These are phyloP conservation scores for Lindgomyces ingoldianus DNA, from an alignment of 495 filamentous ascomycete species.

Conservation along the genomic window DNA sequence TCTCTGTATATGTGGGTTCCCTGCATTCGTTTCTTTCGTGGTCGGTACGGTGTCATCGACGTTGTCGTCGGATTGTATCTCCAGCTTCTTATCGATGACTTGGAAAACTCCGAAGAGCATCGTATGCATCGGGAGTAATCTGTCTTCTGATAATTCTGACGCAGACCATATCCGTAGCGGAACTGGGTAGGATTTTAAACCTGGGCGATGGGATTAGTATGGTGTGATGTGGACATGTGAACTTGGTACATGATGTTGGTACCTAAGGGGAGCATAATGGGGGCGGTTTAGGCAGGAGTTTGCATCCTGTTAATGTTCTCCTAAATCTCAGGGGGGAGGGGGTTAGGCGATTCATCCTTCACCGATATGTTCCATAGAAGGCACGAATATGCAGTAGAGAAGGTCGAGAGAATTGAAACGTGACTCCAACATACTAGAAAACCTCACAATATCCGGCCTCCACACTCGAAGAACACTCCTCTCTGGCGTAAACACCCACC, in stretches of 20 bases:
- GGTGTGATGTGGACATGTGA: too few relatives aligned
- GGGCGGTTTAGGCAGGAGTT: too few relatives aligned
- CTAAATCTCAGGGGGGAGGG: too few relatives aligned
- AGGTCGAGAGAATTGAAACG: background rate
- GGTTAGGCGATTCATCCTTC: too few relatives aligned
- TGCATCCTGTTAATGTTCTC: too few relatives aligned
- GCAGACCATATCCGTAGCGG: background rate
- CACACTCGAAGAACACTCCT: background rate
- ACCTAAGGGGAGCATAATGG: too few relatives aligned
- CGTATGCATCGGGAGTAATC: background rate
- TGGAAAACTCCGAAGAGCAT: slow-evolving; percentile 7
- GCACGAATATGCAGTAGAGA: too few relatives aligned
- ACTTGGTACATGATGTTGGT: too few relatives aligned
- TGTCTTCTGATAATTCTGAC: background rate
- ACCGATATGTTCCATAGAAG: too few relatives aligned
- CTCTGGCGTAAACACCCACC: slow-evolving; percentile 11
- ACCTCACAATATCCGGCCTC: background rate
- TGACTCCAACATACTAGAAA: background rate
- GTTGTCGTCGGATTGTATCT: background rate
- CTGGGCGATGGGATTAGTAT: too few relatives aligned
- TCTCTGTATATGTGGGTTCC: background rate
- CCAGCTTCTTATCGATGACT: background rate
- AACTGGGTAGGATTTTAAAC: too few relatives aligned
- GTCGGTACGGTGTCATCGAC: background rate
- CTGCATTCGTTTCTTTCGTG: too few relatives aligned